Conservation (phyloP, 2,329 filamentous ascomycete genomes). For the Fusarium robinianum region DNA sequence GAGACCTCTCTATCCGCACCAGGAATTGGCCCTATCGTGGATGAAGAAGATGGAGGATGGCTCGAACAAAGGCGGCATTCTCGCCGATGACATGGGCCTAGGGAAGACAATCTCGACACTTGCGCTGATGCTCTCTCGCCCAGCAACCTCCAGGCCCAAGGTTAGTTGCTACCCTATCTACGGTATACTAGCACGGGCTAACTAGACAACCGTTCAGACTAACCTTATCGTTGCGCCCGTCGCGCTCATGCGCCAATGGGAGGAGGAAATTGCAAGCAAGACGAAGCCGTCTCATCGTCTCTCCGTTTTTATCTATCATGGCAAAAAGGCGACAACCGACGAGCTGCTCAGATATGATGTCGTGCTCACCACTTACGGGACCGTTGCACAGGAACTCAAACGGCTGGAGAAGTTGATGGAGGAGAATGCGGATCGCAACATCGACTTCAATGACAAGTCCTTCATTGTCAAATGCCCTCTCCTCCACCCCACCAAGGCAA, state of each 20-base stretch:
- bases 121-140: constrained; percentile 72
- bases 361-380: constrained; percentile 85
- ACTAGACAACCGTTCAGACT: constrained; percentile 57
- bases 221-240: constrained; percentile 84
- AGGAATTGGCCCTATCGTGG: constrained; percentile 83
- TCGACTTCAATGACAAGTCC: constrained; percentile 44
- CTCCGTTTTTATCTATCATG: constrained; percentile 71
- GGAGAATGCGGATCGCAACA: constrained; percentile 48
- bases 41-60: constrained; percentile 79
- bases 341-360: constrained; percentile 73
- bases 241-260: constrained; percentile 82
- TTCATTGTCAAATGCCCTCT: constrained; percentile 55
- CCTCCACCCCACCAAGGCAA: constrained; percentile 61
- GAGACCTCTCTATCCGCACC: constrained; percentile 76
- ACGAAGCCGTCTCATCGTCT: constrained; percentile 63
- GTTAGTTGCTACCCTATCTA: constrained; percentile 20
- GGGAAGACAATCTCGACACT: constrained; percentile 89
- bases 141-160: constrained; percentile 53
- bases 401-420: constrained; percentile 59
- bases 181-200: too few relatives aligned
- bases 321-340: constrained; percentile 62
- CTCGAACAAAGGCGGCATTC: constrained; percentile 81
- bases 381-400: constrained; percentile 67
- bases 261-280: constrained; percentile 75
- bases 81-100: constrained; percentile 92